Percentiles rank a stretch among this genome's conserved stretches.
These are phyloP conservation scores for Sclerotinia sclerotiorum DNA, from an alignment of 2,329 filamentous ascomycete genomes.

Conservation along the genomic window DNA sequence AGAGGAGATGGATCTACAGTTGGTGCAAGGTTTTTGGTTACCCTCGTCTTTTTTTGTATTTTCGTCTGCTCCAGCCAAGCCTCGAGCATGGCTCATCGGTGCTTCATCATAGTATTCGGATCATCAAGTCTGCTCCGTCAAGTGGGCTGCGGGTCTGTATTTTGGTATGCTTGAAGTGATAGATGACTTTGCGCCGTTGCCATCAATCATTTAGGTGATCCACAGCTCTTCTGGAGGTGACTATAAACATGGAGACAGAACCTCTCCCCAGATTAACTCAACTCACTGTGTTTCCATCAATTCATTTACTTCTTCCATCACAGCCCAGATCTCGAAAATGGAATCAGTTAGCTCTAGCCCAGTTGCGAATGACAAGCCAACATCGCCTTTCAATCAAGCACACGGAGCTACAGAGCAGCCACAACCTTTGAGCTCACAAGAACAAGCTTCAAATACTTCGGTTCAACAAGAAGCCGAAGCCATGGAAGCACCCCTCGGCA, in stretches of 20 bases:
- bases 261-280: background rate
- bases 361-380: conserved; percentile 9
- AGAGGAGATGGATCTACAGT: conserved; percentile 10
- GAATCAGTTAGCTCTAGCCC: background rate
- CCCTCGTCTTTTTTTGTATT: conserved; percentile 5
- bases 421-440: background rate
- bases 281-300: conserved; percentile 2
- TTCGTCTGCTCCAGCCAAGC: background rate
- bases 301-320: background rate
- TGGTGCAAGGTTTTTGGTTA: conserved; percentile 8
- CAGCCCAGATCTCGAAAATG: conserved; percentile 7
- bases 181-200: conserved; percentile 13
- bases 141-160: background rate
- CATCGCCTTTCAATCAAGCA: background rate
- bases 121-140: conserved; percentile 2
- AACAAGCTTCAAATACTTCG: background rate
- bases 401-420: background rate
- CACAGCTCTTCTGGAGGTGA: conserved; percentile 4
- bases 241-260: conserved; percentile 17
- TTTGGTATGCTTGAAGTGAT: conserved; percentile 13
- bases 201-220: background rate
- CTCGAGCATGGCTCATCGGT: background rate
- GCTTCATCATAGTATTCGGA: background rate
- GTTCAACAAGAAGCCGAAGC: background rate
- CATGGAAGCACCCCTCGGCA: background rate